These are phyloP conservation scores for Alternaria triticimaculans DNA, from an alignment of 2,329 filamentous ascomycete genomes.

Conservation along the genomic window DNA sequence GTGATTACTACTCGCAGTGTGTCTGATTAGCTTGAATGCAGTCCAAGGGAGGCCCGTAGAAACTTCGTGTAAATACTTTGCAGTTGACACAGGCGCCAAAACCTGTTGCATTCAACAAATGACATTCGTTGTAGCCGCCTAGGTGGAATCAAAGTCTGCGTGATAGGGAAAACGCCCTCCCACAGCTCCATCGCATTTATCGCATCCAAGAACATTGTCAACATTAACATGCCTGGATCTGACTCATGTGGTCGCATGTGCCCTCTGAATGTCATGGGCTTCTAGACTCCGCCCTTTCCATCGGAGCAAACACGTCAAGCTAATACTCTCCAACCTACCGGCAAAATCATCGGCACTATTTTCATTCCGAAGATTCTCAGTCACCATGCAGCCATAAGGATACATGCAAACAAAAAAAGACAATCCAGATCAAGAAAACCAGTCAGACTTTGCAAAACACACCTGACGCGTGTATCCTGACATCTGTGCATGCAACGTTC, in stretches of 20 bases:
- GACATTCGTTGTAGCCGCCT: conserved; percentile 3
- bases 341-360: background rate
- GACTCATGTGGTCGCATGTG: background rate
- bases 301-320: background rate
- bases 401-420: background rate
- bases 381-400: background rate
- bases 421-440: background rate
- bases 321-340: background rate
- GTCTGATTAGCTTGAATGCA: background rate
- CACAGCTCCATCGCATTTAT: background rate
- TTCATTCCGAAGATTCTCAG: background rate
- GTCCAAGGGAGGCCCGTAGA: background rate
- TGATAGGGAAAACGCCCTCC: background rate
- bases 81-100: background rate
- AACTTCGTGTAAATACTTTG: background rate
- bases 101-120: background rate
- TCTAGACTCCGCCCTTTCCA: background rate
- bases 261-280: background rate
- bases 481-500: background rate
- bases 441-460: background rate
- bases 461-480: background rate
- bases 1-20: conserved; percentile 11
- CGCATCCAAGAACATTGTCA: background rate
- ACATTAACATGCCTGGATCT: background rate
- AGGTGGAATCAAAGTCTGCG: background rate